Percentiles rank a stretch among this genome's conserved stretches.
phyloP scores from a whole-genome alignment of 768 basidiomycete genomes.

The Lentinula lateritia region DNA sequence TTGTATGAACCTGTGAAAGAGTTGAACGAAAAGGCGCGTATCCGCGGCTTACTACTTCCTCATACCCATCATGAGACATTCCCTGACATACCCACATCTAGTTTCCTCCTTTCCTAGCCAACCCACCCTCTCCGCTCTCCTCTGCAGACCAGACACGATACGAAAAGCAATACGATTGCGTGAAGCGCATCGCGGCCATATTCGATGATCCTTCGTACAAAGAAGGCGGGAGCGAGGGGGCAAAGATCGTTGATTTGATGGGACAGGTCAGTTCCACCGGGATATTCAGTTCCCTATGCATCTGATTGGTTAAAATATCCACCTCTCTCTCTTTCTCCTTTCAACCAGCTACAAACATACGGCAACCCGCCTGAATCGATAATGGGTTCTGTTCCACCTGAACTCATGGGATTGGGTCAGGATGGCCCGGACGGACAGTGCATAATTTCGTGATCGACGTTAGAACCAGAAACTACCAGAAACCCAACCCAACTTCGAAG shows the following conservation, averaged over 20 bases:
- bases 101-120: conserved; percentile 74
- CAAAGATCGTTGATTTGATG: conserved; percentile 64
- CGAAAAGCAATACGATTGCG: conserved; percentile 50
- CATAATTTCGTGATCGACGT: not conserved
- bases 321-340: not conserved
- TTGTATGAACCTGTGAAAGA: conserved; percentile 88
- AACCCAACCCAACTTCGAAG: too few relatives aligned
- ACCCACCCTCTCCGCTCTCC: conserved; percentile 48
- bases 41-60: not conserved
- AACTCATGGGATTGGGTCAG: not conserved
- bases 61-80: not conserved
- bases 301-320: not conserved
- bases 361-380: conserved; percentile 78
- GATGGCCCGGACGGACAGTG: not conserved
- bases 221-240: conserved; percentile 46
- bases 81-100: conserved; percentile 19
- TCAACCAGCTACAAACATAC: conserved; percentile 65
- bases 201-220: conserved; percentile 61
- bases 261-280: conserved; percentile 46
- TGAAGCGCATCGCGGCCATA: conserved; percentile 51
- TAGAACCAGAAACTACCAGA: too few relatives aligned
- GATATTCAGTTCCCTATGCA: too few relatives aligned
- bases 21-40: conserved; percentile 57
- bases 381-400: conserved; percentile 70
- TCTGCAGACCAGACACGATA: conserved; percentile 59